phyloP scores from a whole-genome alignment of 2,329 filamentous ascomycete genomes.

The Macrophomina phaseolina region DNA sequence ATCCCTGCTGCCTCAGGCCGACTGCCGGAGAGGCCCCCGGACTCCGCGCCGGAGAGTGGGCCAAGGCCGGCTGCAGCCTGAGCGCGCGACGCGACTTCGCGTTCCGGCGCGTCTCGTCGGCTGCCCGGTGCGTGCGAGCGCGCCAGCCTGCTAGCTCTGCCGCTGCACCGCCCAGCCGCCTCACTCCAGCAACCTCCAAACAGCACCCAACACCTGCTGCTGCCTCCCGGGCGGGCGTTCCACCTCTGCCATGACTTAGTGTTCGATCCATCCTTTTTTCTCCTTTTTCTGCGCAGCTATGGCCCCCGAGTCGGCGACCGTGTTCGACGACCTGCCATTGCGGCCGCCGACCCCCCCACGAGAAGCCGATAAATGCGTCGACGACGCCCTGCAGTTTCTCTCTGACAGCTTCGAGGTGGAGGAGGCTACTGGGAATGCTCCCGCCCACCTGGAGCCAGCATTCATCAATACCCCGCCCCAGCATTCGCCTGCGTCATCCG shows the following conservation, averaged over 20 bases:
- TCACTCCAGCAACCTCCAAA: background rate
- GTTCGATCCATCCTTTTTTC: background rate
- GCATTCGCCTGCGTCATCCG: conserved; percentile 51
- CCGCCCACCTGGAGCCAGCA: conserved; percentile 28
- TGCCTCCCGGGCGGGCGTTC: background rate
- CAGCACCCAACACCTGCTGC: background rate
- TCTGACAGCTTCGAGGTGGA: conserved; percentile 48
- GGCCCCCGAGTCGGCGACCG: conserved; percentile 45
- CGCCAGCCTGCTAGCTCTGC: background rate
- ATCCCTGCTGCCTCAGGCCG: conserved; percentile 19
- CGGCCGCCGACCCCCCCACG: conserved; percentile 64
- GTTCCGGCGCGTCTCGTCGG: conserved; percentile 18
- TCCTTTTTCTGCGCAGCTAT: conserved; percentile 11
- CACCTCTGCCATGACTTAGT: conserved; percentile 18
- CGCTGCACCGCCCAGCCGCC: conserved; percentile 1
- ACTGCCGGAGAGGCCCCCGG: background rate
- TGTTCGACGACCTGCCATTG: conserved; percentile 54
- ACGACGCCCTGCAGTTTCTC: conserved; percentile 51
- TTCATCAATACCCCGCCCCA: conserved; percentile 44
- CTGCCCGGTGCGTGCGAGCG: conserved; percentile 1
- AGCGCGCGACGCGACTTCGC: conserved; percentile 22
- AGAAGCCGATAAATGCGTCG: conserved; percentile 46
- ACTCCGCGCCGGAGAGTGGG: background rate
- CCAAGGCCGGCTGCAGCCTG: background rate
- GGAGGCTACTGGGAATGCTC: conserved; percentile 34